A percentile compares a stretch with the other conserved stretches of the same genome.
phyloP scores from a whole-genome alignment of 2,329 filamentous ascomycete species.

The Botrytis fragariae region DNA sequence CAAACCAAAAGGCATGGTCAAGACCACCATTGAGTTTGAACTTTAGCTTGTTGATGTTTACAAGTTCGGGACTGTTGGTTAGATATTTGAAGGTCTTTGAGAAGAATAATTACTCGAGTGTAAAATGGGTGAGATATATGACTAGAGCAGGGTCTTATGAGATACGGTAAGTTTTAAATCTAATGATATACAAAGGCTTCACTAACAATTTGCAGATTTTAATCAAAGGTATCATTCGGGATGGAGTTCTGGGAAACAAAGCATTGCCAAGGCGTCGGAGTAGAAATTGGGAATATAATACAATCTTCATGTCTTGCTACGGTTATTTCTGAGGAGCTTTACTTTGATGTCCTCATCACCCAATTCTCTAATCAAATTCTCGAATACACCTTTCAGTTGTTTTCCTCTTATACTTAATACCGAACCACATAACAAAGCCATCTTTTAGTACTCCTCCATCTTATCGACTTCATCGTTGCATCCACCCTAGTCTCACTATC shows the following conservation, averaged over 20 bases:
- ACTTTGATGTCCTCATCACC: not conserved
- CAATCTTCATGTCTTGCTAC: conserved; percentile 15
- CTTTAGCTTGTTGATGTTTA: conserved; percentile 97
- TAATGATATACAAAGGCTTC: not conserved
- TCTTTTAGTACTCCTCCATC: not conserved
- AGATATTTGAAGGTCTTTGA: conserved; percentile 98
- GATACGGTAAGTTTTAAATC: conserved; percentile 65
- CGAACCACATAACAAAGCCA: not conserved
- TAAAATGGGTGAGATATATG: conserved; percentile 99
- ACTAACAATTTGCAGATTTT: conserved; percentile 26
- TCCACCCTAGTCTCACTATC: not conserved
- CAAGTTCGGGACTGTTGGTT: conserved; percentile 86
- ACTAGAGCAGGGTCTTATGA: conserved; percentile 96
- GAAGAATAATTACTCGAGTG: conserved; percentile 97
- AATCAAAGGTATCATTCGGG: not conserved
- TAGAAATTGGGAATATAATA: conserved; percentile 19
- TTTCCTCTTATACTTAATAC: not conserved
- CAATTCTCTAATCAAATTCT: not conserved
- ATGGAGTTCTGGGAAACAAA: conserved; percentile 20
- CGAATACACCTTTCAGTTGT: not conserved
- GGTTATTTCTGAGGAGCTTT: not conserved
- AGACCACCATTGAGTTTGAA: conserved; percentile 86
- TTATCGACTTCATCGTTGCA: not conserved
- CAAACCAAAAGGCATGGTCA: conserved; percentile 96
- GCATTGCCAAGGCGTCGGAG: conserved; percentile 21